Conservation (phyloP, 2,329 filamentous ascomycete genomes). For the Fusarium subtropicale region DNA sequence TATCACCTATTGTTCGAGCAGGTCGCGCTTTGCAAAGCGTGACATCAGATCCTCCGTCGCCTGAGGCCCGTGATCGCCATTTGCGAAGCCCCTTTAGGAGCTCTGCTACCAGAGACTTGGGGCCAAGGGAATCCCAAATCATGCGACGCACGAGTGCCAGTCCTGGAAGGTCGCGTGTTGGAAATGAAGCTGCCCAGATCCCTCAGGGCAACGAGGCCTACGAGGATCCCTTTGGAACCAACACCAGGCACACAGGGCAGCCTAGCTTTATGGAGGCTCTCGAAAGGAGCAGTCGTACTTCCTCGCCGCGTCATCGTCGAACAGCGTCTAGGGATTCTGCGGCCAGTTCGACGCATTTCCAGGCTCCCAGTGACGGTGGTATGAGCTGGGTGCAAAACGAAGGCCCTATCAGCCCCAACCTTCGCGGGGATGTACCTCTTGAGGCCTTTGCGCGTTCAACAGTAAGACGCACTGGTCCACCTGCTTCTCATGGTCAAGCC, state of each 20-base stretch:
- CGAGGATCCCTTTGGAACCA: conserved; percentile 49
- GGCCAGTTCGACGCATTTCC: conserved; percentile 51
- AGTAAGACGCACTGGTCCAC: not conserved
- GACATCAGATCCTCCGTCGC: conserved; percentile 69
- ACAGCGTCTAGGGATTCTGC: conserved; percentile 45
- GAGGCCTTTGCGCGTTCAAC: conserved; percentile 42
- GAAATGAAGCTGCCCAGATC: conserved; percentile 20
- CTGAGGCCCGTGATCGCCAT: conserved; percentile 62
- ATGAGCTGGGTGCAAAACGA: conserved; percentile 59
- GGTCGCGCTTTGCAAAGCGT: conserved; percentile 68
- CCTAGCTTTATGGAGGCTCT: conserved; percentile 51
- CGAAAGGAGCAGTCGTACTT: conserved; percentile 43
- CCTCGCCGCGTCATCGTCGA: conserved; percentile 21
- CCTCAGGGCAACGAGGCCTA: conserved; percentile 30
- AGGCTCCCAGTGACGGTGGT: conserved; percentile 51
- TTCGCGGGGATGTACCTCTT: conserved; percentile 53
- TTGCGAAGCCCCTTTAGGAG: conserved; percentile 67
- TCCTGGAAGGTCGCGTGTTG: conserved; percentile 44
- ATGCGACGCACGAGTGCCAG: conserved; percentile 48
- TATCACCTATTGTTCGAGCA: conserved; percentile 70
- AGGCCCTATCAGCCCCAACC: conserved; percentile 52
- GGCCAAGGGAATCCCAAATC: conserved; percentile 46
- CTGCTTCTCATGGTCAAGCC: conserved; percentile 18
- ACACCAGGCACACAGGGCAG: conserved; percentile 46
- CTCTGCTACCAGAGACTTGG: conserved; percentile 53